phyloP scores from a whole-genome alignment of 129 eudicot genomes.

The Centella asiatica region DNA sequence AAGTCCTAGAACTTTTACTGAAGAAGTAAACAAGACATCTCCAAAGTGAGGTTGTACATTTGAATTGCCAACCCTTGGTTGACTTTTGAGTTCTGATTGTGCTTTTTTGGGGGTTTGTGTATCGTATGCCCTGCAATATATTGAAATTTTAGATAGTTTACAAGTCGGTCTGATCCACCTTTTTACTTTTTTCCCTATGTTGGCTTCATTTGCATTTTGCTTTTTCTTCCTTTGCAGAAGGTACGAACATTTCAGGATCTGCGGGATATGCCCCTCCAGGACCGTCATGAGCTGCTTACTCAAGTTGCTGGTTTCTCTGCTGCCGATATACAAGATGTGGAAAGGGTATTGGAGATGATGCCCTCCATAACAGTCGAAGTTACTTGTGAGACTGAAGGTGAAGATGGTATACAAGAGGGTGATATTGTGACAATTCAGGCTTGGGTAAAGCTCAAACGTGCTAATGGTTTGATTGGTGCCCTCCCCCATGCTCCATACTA shows the following conservation, averaged over 20 bases:
- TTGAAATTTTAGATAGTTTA: not conserved
- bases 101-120: no score
- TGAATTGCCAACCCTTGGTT: not conserved
- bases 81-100: not conserved
- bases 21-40: not conserved
- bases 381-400: slow-evolving; percentile 92
- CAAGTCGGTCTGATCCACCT: no score
- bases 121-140: not conserved
- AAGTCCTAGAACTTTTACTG: not conserved
- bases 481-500: slow-evolving; percentile 79
- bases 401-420: slow-evolving; percentile 92
- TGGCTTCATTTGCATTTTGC: not conserved
- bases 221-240: slow-evolving; percentile 38
- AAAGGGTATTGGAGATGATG: slow-evolving; percentile 75
- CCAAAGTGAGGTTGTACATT: not conserved
- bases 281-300: slow-evolving; percentile 64
- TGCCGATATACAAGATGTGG: slow-evolving; percentile 65
- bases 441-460: slow-evolving; percentile 76
- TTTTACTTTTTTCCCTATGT: not conserved
- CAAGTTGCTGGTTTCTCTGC: slow-evolving; percentile 55
- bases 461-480: slow-evolving; percentile 47
- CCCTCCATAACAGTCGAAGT: slow-evolving; percentile 63
- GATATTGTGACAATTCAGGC: slow-evolving; percentile 82
- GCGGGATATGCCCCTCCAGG: slow-evolving; percentile 57
- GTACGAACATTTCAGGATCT: slow-evolving; percentile 72